Evolutionary conservation across 352 stramenopile species (phyloP).

Genomic region (Globisporangium sylvaticum): DNA sequence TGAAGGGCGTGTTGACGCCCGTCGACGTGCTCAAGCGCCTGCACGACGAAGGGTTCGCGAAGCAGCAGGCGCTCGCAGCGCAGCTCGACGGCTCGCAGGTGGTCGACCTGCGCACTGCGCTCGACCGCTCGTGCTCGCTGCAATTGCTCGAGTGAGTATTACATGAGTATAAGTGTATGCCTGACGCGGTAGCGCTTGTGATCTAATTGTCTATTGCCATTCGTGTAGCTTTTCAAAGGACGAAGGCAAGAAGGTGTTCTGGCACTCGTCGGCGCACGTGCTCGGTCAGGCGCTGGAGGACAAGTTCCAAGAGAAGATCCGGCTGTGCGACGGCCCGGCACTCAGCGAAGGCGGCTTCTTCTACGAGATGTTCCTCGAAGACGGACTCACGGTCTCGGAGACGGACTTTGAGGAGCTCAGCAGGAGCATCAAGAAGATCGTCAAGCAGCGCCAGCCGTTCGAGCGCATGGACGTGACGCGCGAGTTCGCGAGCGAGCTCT

Average conservation of each 20-base stretch:
- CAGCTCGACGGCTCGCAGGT: constrained; percentile 39
- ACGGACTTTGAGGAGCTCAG: constrained; percentile 77
- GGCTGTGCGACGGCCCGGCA: constrained; percentile 92
- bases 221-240: constrained; percentile 69
- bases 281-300: constrained; percentile 97
- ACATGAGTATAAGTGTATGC: too few relatives aligned
- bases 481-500: constrained; percentile 89
- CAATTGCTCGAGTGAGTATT: constrained; percentile 70
- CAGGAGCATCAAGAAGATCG: constrained; percentile 93
- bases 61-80: constrained; percentile 55
- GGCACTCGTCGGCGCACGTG: constrained; percentile 99
- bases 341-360: constrained; percentile 98
- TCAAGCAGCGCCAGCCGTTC: constrained; percentile 92
- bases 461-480: constrained; percentile 87
- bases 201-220: too few relatives aligned
- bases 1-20: constrained; percentile 38
- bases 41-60: constrained; percentile 43
- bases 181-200: too few relatives aligned
- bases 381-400: constrained; percentile 67
- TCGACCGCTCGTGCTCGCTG: constrained; percentile 44
- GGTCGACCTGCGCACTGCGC: constrained; percentile 45
- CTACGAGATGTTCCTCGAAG: constrained; percentile 91
- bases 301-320: constrained; percentile 95
- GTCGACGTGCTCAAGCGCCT: constrained; percentile 66
- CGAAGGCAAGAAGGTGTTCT: constrained; percentile 89